Base-by-base conservation (phyloP, 768 basidiomycete genomes). In the Tubosaeta brunneosetosa region DNA sequence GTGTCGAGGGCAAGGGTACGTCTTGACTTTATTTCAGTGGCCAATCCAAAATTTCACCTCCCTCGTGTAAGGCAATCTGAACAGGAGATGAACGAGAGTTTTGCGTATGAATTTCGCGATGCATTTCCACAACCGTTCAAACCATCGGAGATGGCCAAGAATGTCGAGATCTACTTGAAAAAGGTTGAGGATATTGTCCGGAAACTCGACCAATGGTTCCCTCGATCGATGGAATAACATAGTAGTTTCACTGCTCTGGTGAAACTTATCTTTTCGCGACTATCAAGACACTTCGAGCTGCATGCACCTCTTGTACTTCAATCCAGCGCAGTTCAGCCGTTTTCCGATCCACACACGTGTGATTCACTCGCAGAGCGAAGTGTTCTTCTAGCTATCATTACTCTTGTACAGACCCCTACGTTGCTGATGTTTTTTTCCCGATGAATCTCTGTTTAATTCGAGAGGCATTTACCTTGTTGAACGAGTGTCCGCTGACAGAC, bases 141-240 rank as follows among this genome's bases (percentile, higher is more conserved):
- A 14, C 55, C 56, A 3, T 50, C 44, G 4, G 59, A 58, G 17
- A 51, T 47, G 19, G 49, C 36, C 17, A 52, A 40, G 16, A 54
- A 65, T 38, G 52, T 68, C 19, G 54, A 67, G 10, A 53, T 53
- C 3, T 70, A 70, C 42, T 26, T 69, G 47, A 51, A 49, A 4
- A 61, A 50, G 43, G 66, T 68, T 25, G 63, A 70, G 40, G 50
- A 51, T 12, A 68, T 70, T 44, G 43, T 65, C 29, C 43, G 17
- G 17, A 65, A 52, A 44, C 52, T 69, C 22, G 50, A 63, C 25
- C 25, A 55, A 12, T 70, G 62, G 61, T 69, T 69, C 27, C 49
- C 63, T 44, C 45, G 47, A 4, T 10, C 12, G 37, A 31, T 14
- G 44, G 11, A 29, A 44, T 44, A 10, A 31, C n/a, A 16, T 44